Evolutionary conservation across 2,329 filamentous ascomycete species (phyloP), one percentile per base, ranked within the genome.

Genomic region (Verticillium zaregamsianum): DNA sequence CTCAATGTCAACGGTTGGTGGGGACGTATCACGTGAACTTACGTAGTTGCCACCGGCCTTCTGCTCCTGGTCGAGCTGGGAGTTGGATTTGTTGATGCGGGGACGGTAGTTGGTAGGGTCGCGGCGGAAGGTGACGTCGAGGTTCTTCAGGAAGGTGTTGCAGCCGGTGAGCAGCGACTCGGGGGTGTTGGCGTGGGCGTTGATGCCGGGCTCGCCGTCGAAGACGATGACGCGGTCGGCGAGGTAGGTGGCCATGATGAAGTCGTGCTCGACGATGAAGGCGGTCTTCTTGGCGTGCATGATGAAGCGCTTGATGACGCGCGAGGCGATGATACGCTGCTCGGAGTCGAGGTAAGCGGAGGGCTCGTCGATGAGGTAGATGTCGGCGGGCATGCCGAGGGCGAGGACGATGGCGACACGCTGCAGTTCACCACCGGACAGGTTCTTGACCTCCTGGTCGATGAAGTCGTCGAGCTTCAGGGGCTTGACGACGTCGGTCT

Each of bases 211-310:
- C 80, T 96, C 74, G 69, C 96, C 95, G 73, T 98, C 95, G 72
- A 99, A 99, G 72, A 99, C 95, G 72, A 99, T 99, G 76, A 99
- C 95, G 68, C 95, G 91, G 73, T 99, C 96, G 55, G 95, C 86
- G 59, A 87, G 81, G 68, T 86, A 86, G 20, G 84, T 88, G 55
- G 85, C 86, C 93, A 98, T 97, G 82, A 98, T 97, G 82, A 99
- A 98, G 85, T 99, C 95, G 90, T 99, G 95, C 88, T 99, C 95
- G 75, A 99, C 94, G 69, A 99, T 88, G 77, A 99, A 99, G 58
- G 95, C 95, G 0, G 95, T 99, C 87, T 98, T 98, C 88, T 98
- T 98, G 71, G 93, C 89, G 83, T 99, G 94, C 95, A 99, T 99
- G 79, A 99, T 99, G 85, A 96, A 99, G 68, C 95, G 90, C 85